phyloP scores from a whole-genome alignment of 208 protist genomes.

The Porcisia deanei region DNA sequence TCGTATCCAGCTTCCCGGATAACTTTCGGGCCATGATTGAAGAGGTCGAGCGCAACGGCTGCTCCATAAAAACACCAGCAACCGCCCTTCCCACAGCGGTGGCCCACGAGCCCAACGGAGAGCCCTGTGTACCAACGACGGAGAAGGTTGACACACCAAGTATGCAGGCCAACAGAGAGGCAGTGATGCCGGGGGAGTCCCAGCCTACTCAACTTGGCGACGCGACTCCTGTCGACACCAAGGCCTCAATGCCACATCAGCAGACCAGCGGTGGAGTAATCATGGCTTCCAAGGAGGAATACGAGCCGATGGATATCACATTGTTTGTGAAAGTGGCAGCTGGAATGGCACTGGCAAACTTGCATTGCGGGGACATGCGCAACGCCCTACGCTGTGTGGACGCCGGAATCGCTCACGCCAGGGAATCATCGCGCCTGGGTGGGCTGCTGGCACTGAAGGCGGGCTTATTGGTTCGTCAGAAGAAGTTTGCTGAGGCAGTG shows the following conservation, averaged over 20 bases:
- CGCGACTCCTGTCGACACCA: not conserved
- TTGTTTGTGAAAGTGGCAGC: conserved; percentile 79
- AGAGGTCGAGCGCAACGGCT: conserved; percentile 78
- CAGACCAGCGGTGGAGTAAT: conserved; percentile 29
- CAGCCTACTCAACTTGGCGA: not conserved
- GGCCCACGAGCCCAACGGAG: not conserved
- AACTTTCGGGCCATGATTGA: conserved; percentile 84
- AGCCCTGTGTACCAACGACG: not conserved
- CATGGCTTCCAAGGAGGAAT: conserved; percentile 54
- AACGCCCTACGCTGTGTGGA: conserved; percentile 81
- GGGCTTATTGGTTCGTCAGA: conserved; percentile 69
- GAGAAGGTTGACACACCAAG: not conserved
- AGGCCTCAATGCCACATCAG: not conserved
- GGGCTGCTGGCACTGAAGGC: conserved; percentile 84
- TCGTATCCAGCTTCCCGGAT: conserved; percentile 72
- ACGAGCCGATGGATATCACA: conserved; percentile 80
- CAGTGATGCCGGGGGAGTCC: not conserved
- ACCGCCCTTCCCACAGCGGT: not conserved
- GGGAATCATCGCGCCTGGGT: conserved; percentile 63
- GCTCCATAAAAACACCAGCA: conserved; percentile 26
- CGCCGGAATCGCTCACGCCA: conserved; percentile 60
- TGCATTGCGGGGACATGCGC: conserved; percentile 74
- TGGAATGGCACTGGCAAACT: conserved; percentile 82
- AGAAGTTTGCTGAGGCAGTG: conserved; percentile 69
- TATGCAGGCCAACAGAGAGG: not conserved